phyloP scores from a whole-genome alignment of 331 rosid species.

The Quercus tomentella region DNA sequence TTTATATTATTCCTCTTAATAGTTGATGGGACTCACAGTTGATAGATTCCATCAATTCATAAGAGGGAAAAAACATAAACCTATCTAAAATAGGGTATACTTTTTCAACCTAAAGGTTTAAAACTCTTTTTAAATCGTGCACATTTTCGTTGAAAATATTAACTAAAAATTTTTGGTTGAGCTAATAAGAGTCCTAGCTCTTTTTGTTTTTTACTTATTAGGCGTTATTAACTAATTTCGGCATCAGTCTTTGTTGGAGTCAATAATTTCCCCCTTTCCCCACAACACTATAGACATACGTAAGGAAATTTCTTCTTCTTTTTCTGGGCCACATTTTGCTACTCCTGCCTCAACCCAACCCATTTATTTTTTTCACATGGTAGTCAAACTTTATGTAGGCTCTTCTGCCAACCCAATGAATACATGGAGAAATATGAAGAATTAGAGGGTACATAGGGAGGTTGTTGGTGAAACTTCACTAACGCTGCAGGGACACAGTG shows the following conservation, averaged over 20 bases:
- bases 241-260: neutral
- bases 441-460: neutral
- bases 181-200: no score
- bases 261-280: neutral
- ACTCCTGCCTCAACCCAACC: neutral
- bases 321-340: neutral
- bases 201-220: neutral
- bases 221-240: neutral
- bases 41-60: no score
- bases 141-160: no score
- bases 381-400: neutral
- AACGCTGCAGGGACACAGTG: neutral
- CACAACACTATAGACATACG: neutral
- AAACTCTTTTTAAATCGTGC: neutral
- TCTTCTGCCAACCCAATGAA: constrained; percentile 17
- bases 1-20: fast-evolving
- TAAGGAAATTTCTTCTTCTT: neutral
- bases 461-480: neutral
- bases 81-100: no score
- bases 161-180: no score
- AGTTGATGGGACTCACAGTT: no score
- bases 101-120: neutral
- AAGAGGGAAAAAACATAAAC: no score
- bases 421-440: neutral
- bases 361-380: constrained; percentile 30